A percentile compares a stretch with the other conserved stretches of the same genome.
phyloP scores from a whole-genome alignment of 257 asterid species.

The Knoxia roxburghii region DNA sequence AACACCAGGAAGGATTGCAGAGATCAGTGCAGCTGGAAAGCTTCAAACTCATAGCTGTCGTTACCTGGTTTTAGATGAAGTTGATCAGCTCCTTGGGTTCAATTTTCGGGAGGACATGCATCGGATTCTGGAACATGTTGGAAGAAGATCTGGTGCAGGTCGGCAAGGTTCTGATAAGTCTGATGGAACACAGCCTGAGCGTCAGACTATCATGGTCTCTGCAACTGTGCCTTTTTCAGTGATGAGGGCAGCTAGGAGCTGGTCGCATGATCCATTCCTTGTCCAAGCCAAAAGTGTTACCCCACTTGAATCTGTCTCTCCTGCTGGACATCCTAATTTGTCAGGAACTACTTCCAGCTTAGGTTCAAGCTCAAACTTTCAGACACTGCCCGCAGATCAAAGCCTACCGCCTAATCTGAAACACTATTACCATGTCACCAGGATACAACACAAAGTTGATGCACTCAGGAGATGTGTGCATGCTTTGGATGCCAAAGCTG shows the following conservation, averaged over 20 bases:
- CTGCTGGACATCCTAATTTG: constrained; percentile 31
- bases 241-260: constrained; percentile 79
- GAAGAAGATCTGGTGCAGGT: constrained; percentile 62
- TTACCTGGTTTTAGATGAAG: constrained; percentile 81
- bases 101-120: constrained; percentile 90
- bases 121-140: constrained; percentile 87
- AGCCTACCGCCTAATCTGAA: constrained; percentile 81
- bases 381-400: constrained; percentile 45
- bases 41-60: constrained; percentile 88
- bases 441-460: constrained; percentile 92
- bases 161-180: constrained; percentile 22
- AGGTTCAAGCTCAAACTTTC: constrained; percentile 23
- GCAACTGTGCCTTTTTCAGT: constrained; percentile 96
- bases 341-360: constrained; percentile 38
- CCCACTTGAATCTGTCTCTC: constrained; percentile 51
- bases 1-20: constrained; percentile 95
- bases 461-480: constrained; percentile 74
- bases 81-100: constrained; percentile 87
- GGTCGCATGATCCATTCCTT: constrained; percentile 89
- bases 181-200: constrained; percentile 31
- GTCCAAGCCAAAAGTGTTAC: constrained; percentile 67
- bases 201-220: constrained; percentile 92
- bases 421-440: constrained; percentile 66
- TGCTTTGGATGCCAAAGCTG: constrained; percentile 77
- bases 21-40: constrained; percentile 81